Evolutionary conservation across 2,329 filamentous ascomycete genomes (phyloP).

Genomic region (Byssoonygena ceratinophila): DNA sequence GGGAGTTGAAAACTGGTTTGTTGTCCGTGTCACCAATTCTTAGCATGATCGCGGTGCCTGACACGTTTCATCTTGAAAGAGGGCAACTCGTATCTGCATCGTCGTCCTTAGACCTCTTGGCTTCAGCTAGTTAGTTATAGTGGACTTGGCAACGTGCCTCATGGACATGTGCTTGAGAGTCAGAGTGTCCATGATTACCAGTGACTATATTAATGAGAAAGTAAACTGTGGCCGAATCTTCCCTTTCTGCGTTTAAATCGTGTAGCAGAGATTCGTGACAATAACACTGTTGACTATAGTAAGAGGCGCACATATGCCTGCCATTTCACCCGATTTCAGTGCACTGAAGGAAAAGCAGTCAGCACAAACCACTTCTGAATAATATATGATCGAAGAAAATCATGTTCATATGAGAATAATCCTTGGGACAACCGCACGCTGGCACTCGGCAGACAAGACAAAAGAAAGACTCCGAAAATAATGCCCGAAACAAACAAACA

Average conservation of each 20-base stretch:
- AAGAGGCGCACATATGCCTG: too few relatives aligned
- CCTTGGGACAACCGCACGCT: background rate
- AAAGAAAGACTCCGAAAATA: background rate
- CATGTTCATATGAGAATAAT: background rate
- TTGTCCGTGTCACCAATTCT: background rate
- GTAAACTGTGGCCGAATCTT: too few relatives aligned
- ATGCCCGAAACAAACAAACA: background rate
- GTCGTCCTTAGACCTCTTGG: background rate
- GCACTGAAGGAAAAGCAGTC: too few relatives aligned
- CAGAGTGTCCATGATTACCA: too few relatives aligned
- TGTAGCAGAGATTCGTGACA: too few relatives aligned
- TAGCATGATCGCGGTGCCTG: background rate
- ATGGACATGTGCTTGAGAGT: too few relatives aligned
- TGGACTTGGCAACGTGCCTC: too few relatives aligned
- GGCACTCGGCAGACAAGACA: background rate
- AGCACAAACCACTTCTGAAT: too few relatives aligned
- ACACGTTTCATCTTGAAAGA: background rate
- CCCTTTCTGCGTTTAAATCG: too few relatives aligned
- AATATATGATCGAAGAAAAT: background rate
- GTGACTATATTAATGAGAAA: too few relatives aligned
- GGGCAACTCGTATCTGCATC: slow-evolving; percentile 2
- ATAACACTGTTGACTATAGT: too few relatives aligned
- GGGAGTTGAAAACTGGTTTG: background rate
- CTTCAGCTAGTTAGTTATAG: background rate
- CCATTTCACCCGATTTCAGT: too few relatives aligned